Conservation (phyloP, 1,284 basidiomycete species). For the Cryptococcus wingfieldii region DNA sequence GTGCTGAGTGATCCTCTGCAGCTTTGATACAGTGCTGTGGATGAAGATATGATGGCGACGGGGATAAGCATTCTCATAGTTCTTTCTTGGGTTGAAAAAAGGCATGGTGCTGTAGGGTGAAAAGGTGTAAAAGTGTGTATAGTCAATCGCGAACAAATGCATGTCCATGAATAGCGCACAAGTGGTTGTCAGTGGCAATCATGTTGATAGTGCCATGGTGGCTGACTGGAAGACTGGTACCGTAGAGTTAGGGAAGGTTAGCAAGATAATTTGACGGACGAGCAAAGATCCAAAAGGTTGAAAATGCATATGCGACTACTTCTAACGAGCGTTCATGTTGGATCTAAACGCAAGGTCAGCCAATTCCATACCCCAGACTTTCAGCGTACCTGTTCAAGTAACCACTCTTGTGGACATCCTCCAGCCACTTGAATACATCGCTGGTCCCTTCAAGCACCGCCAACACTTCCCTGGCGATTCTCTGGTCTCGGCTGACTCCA, state of each 20-base stretch:
- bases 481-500: slow-evolving; percentile 59
- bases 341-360: slow-evolving; percentile 10
- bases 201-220: no score
- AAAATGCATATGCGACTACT: not conserved
- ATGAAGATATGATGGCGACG: not conserved
- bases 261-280: no score
- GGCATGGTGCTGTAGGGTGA: not conserved
- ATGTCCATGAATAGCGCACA: not conserved
- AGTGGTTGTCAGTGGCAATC: no score
- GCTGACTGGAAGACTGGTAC: no score
- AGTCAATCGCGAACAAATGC: not conserved
- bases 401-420: slow-evolving; percentile 63
- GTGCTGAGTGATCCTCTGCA: not conserved
- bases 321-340: slow-evolving; percentile 19
- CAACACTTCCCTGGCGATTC: slow-evolving; percentile 71
- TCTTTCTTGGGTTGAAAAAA: no score
- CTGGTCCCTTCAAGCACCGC: slow-evolving; percentile 61
- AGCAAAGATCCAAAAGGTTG: not conserved
- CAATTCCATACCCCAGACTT: not conserved
- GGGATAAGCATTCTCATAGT: no score
- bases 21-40: not conserved
- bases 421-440: slow-evolving; percentile 58
- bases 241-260: no score
- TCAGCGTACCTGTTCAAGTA: slow-evolving; percentile 67
- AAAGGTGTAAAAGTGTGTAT: not conserved